These are phyloP conservation scores for Quercus suber DNA, from an alignment of 306 rosid species.

Conservation along the genomic window DNA sequence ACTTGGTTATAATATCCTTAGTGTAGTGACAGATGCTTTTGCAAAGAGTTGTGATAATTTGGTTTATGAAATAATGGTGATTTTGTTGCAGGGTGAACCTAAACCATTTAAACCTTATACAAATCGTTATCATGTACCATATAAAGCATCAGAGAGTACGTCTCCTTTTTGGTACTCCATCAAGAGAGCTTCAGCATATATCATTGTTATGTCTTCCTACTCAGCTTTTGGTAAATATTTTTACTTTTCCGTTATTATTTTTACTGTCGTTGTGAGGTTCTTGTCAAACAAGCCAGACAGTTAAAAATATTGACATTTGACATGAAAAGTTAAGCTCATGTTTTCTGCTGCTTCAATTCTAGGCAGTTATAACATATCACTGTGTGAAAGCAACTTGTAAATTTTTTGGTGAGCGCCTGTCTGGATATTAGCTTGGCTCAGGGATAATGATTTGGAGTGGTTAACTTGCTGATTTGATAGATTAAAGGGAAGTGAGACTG, in stretches of 20 bases:
- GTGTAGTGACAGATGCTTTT: not conserved
- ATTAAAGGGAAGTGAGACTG: not conserved
- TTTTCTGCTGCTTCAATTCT: not conserved
- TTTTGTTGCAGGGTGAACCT: constrained; percentile 57
- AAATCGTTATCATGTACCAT: constrained; percentile 60
- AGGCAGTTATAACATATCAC: not conserved
- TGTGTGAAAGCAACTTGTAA: not conserved
- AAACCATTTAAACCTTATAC: constrained; percentile 60
- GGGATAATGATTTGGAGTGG: not conserved
- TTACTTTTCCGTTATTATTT: not conserved
- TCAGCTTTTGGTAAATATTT: constrained; percentile 61
- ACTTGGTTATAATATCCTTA: not conserved
- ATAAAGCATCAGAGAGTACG: constrained; percentile 60
- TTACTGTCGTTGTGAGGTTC: not conserved
- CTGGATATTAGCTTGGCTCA: not conserved
- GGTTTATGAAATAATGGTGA: not conserved
- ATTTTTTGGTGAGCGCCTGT: not conserved
- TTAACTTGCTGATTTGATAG: not conserved
- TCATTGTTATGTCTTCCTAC: constrained; percentile 79
- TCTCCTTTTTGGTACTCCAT: constrained; percentile 83
- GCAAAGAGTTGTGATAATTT: not conserved
- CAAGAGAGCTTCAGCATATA: constrained; percentile 84
- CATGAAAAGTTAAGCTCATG: not conserved
- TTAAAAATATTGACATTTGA: not conserved
- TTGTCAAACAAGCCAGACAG: not conserved